These are phyloP conservation scores for Powellomyces hirtus DNA, from an alignment of 192 early-diverging fungal genomes.

Conservation along the genomic window DNA sequence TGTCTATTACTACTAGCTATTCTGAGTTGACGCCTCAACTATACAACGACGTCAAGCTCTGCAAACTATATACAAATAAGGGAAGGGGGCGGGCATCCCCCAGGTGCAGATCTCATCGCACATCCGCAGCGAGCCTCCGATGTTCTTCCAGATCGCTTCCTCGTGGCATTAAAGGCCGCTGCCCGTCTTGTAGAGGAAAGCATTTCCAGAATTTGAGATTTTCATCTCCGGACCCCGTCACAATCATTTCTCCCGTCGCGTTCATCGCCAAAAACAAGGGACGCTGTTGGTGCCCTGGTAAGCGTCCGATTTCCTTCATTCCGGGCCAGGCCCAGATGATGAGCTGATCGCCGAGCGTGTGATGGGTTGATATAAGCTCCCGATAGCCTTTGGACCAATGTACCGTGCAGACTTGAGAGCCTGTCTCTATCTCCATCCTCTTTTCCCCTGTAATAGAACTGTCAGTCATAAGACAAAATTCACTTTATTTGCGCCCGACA, in stretches of 20 bases:
- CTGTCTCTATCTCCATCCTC: constrained; percentile 6
- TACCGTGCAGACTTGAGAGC: constrained; percentile 35
- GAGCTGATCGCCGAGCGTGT: constrained; percentile 30
- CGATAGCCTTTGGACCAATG: constrained; percentile 41
- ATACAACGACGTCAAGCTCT: no score
- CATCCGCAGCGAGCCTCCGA: constrained; percentile 5
- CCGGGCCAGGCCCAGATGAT: constrained; percentile 39
- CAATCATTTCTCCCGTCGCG: constrained; percentile 43
- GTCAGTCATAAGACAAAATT: no score
- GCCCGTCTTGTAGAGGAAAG: constrained; percentile 17
- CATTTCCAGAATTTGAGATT: constrained; percentile 44
- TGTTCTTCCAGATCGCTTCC: constrained; percentile 4
- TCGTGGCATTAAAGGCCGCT: constrained; percentile 2
- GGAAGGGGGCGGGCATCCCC: no score
- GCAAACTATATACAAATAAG: no score
- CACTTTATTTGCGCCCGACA: no score
- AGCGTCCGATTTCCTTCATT: constrained; percentile 20
- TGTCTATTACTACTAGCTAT: constrained; percentile 46
- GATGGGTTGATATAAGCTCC: constrained; percentile 42
- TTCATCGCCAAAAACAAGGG: constrained; percentile 39
- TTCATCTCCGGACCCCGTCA: constrained; percentile 44
- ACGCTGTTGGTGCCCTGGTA: constrained; percentile 37
- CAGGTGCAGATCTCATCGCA: background rate
- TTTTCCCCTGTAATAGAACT: constrained; percentile 15
- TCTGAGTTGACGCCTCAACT: background rate